phyloP scores from a whole-genome alignment of 1,284 basidiomycete species.

The Somion occarium region DNA sequence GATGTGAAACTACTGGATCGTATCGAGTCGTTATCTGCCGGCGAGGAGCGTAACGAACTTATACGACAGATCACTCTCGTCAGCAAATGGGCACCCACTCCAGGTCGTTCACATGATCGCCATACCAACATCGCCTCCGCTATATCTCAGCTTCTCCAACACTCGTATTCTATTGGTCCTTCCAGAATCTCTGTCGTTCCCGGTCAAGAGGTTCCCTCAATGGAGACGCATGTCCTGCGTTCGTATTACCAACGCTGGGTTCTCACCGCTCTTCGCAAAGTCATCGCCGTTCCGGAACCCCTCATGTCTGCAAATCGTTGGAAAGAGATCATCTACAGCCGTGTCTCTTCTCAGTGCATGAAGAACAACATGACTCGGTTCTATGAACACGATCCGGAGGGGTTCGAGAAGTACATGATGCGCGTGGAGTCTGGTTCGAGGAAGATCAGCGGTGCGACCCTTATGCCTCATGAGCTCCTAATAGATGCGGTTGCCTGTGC shows the following conservation, averaged over 20 bases:
- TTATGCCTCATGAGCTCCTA: slow-evolving; percentile 55
- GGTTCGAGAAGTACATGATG: slow-evolving; percentile 53
- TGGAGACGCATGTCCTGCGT: slow-evolving; percentile 38
- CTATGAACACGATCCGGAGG: slow-evolving; percentile 47
- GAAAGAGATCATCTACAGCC: slow-evolving; percentile 47
- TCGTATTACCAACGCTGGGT: slow-evolving; percentile 51
- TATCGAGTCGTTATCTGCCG: slow-evolving; percentile 24
- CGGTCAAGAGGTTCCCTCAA: slow-evolving; percentile 9
- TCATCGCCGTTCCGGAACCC: slow-evolving; percentile 46
- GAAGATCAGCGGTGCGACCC: slow-evolving; percentile 55
- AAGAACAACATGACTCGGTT: slow-evolving; percentile 47
- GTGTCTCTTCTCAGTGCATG: slow-evolving; percentile 61
- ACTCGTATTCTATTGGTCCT: slow-evolving; percentile 22
- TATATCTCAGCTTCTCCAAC: slow-evolving; percentile 48
- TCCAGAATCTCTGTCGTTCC: slow-evolving; percentile 20
- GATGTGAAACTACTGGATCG: slow-evolving; percentile 40
- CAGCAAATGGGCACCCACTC: slow-evolving; percentile 68
- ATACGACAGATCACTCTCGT: slow-evolving; percentile 47
- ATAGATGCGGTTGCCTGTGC: slow-evolving; percentile 28
- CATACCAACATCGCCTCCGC: slow-evolving; percentile 61
- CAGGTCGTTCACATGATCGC: slow-evolving; percentile 53
- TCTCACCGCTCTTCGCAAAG: slow-evolving; percentile 49
- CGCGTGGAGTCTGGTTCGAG: slow-evolving; percentile 50
- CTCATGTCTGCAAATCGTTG: slow-evolving; percentile 60
- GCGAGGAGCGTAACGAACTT: slow-evolving; percentile 31